These are phyloP conservation scores for Tranzscheliella williamsii DNA, from an alignment of 1,284 basidiomycete genomes.

Conservation along the genomic window DNA sequence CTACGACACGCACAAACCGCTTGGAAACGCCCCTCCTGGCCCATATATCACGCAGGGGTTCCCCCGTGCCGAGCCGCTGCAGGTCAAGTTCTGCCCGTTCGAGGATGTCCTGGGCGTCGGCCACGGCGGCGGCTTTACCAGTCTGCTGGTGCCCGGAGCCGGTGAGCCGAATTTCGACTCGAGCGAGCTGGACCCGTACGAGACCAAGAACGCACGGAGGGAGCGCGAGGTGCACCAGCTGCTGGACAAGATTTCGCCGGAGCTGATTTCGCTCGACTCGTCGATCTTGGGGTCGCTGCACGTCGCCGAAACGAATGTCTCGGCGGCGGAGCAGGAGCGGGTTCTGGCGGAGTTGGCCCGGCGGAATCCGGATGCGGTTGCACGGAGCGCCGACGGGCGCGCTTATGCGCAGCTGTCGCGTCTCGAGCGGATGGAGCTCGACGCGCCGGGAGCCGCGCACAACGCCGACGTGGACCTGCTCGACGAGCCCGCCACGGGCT, in stretches of 20 bases:
- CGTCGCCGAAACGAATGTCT: slow-evolving; percentile 72
- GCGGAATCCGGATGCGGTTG: slow-evolving; percentile 20
- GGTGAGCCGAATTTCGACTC: slow-evolving; percentile 96
- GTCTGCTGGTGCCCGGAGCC: slow-evolving; percentile 83
- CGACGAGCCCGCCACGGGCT: slow-evolving; percentile 1
- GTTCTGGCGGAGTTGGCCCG: slow-evolving; percentile 11
- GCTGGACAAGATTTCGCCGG: slow-evolving; percentile 93
- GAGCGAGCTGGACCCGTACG: slow-evolving; percentile 89
- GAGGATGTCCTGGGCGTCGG: slow-evolving; percentile 85
- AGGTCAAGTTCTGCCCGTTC: slow-evolving; percentile 78
- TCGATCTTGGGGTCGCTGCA: slow-evolving; percentile 66
- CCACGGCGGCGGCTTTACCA: slow-evolving; percentile 74
- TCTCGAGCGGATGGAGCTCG: slow-evolving; percentile 47
- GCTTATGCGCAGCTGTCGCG: slow-evolving; percentile 52
- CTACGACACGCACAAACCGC: slow-evolving; percentile 45
- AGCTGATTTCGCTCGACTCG: slow-evolving; percentile 88
- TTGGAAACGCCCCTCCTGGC: slow-evolving; percentile 65
- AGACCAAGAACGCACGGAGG: slow-evolving; percentile 76
- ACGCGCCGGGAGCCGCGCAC: slow-evolving; percentile 24
- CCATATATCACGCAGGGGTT: slow-evolving; percentile 56
- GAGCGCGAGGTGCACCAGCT: slow-evolving; percentile 89
- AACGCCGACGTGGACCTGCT: slow-evolving; percentile 9
- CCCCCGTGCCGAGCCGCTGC: slow-evolving; percentile 67
- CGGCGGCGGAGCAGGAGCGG: slow-evolving; percentile 66
- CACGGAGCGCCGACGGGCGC: slow-evolving; percentile 45